Percentiles rank a stretch among this genome's conserved stretches.
Conservation (phyloP, 495 filamentous ascomycete species). For the Annulohypoxylon nitens region DNA sequence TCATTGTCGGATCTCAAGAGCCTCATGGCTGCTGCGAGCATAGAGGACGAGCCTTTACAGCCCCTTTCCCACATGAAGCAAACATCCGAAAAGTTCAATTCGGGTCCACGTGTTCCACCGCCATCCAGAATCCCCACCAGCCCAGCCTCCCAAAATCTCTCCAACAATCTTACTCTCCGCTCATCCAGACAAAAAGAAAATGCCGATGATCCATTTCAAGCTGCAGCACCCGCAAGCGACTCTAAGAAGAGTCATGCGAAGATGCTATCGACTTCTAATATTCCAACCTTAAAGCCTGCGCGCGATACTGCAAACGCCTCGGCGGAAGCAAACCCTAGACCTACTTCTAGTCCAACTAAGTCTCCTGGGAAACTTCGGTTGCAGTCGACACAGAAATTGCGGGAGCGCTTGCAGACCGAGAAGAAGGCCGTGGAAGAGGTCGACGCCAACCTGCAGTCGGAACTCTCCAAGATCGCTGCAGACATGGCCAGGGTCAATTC, state of each 20-base stretch:
- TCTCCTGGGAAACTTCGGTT: slow-evolving; percentile 77
- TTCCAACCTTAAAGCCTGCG: slow-evolving; percentile 59
- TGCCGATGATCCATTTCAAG: slow-evolving; percentile 48
- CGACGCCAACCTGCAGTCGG: slow-evolving; percentile 76
- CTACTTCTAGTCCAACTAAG: slow-evolving; percentile 56
- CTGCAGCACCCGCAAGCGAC: slow-evolving; percentile 22
- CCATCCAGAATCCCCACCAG: slow-evolving; percentile 62
- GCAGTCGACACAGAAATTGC: slow-evolving; percentile 92
- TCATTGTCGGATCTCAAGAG: slow-evolving; percentile 89
- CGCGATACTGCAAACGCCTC: slow-evolving; percentile 42
- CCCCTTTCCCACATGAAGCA: slow-evolving; percentile 65
- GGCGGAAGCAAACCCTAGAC: slow-evolving; percentile 50
- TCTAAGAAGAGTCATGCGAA: slow-evolving; percentile 53
- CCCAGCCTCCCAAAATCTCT: slow-evolving; percentile 48
- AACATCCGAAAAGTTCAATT: slow-evolving; percentile 71
- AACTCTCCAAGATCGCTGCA: slow-evolving; percentile 84
- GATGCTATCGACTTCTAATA: slow-evolving; percentile 61
- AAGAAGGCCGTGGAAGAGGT: slow-evolving; percentile 77
- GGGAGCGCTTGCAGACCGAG: slow-evolving; percentile 87
- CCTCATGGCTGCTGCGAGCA: slow-evolving; percentile 63
- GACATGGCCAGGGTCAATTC: slow-evolving; percentile 78
- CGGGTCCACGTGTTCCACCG: slow-evolving; percentile 53
- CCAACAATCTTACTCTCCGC: slow-evolving; percentile 42
- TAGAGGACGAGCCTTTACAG: slow-evolving; percentile 59
- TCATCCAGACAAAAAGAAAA: slow-evolving; percentile 62